Base-by-base conservation (phyloP, 228 moss, liverwort and hornwort species). In the Sphagnum magellanicum region DNA sequence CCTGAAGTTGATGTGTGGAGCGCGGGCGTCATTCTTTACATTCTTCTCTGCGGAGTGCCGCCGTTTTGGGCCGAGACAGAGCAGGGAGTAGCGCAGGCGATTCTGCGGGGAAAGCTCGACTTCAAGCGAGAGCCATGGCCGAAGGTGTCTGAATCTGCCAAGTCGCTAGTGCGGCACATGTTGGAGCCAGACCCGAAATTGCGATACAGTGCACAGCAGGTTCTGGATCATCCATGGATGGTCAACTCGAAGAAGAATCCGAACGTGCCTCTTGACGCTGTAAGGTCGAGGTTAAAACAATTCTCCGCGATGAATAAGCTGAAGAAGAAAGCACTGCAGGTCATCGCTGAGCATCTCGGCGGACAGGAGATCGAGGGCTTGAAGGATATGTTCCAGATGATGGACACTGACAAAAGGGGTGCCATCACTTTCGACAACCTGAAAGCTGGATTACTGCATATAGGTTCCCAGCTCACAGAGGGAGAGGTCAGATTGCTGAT, bases 1-100 rank as follows among this genome's bases (percentile, higher is more conserved):
- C 93, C 93, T 2, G 93, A 93, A 67, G 91, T 91, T 10, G 93
- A 93, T 60, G 91, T 93, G 53, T 93, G 93, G 93, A 93, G 93
- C 76, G 86, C 93, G 11, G 84, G 84, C 51, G 93, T 93, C 52
- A 93, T 91, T 55, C 66, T 93, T 50, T 93, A 93, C 67, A 93
- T 91, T 64, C 59, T 93, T 65, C 68, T 93, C 13, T 93, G 93
- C 48, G 93, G 93, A 48, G 91, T 91, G 65, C 93, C 93, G 63
- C 93, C 93, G 13, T 93, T 93, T 60, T 93, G 93, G 93, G 93
- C 89, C 50, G 91, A 92, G 67, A 92, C 92, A 16, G 92, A 92
- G 82, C 92, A 92, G 68, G 92, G 90, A 16, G 90, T 92, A 14
- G 90, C 90, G 15, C 82, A 87, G 63, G 88, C 92, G n/a, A 90